Conservation (phyloP, 2,329 filamentous ascomycete genomes). For the Colletotrichum kahawae region DNA sequence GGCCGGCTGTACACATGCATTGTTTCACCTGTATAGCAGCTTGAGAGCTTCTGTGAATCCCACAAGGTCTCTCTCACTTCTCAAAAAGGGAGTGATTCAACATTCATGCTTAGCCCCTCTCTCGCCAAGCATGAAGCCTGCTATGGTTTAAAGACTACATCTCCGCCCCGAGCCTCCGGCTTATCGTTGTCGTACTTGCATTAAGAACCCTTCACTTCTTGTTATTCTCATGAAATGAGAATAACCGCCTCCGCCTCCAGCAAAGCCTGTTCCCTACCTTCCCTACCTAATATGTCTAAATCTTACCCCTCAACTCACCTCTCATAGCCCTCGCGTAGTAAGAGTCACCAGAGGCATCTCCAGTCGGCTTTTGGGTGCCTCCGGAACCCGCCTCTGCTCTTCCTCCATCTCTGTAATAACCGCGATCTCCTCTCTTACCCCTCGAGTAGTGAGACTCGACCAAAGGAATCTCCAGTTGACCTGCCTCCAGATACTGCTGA, state of each 20-base stretch:
- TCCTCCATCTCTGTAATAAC: background rate
- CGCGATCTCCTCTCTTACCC: background rate
- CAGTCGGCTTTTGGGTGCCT: background rate
- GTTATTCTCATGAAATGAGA: background rate
- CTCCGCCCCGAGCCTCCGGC: background rate
- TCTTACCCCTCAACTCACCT: background rate
- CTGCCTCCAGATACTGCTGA: background rate
- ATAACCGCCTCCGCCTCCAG: background rate
- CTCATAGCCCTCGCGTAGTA: background rate
- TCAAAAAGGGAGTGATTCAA: background rate
- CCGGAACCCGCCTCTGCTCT: background rate
- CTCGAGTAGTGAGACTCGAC: background rate
- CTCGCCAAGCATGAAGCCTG: background rate
- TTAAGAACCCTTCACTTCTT: background rate
- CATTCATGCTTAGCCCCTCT: background rate
- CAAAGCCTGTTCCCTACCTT: background rate
- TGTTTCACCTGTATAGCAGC: too few species aligned
- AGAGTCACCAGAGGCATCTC: background rate
- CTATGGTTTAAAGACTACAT: background rate
- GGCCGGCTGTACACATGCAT: too few species aligned
- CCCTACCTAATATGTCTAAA: background rate
- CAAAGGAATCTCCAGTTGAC: background rate
- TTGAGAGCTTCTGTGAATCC: too few species aligned
- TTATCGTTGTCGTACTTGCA: background rate
- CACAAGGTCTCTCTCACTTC: background rate